Evolutionary conservation across 805 yeast genomes (phyloP).

Genomic region (Spathaspora girioi): DNA sequence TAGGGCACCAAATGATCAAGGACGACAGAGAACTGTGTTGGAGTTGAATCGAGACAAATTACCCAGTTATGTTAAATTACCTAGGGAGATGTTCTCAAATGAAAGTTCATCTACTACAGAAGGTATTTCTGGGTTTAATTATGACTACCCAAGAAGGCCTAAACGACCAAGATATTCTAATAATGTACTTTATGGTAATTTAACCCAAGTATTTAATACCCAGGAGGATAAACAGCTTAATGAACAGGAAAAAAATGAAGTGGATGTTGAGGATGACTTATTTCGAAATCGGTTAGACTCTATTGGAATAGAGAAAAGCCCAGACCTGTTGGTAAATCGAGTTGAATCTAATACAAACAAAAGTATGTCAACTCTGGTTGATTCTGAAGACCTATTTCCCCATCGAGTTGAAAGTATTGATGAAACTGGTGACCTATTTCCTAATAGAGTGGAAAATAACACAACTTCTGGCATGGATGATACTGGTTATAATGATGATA

Average conservation of each 20-base stretch:
- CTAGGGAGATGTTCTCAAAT: slow-evolving; percentile 37
- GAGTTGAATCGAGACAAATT: slow-evolving; percentile 41
- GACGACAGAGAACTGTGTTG: not conserved
- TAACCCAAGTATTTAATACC: not conserved
- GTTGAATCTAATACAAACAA: too few species aligned
- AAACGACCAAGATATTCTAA: not conserved
- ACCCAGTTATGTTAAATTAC: slow-evolving; percentile 56
- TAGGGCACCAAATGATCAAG: slow-evolving; percentile 11
- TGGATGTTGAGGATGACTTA: not conserved
- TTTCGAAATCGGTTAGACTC: too few species aligned
- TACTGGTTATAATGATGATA: not conserved
- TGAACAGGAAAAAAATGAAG: not conserved
- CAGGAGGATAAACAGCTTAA: not conserved
- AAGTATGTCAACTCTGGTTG: too few species aligned
- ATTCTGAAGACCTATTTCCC: not conserved
- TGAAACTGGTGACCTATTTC: not conserved
- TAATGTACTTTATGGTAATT: not conserved
- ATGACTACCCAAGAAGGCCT: not conserved
- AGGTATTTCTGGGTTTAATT: not conserved
- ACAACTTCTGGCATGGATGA: not conserved
- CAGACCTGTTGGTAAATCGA: too few species aligned
- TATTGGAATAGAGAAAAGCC: too few species aligned
- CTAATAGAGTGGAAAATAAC: not conserved
- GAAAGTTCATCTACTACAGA: not conserved
- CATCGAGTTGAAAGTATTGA: not conserved